Base-by-base conservation (phyloP, 1,284 basidiomycete species). In the Ustilago vetiveriae region DNA sequence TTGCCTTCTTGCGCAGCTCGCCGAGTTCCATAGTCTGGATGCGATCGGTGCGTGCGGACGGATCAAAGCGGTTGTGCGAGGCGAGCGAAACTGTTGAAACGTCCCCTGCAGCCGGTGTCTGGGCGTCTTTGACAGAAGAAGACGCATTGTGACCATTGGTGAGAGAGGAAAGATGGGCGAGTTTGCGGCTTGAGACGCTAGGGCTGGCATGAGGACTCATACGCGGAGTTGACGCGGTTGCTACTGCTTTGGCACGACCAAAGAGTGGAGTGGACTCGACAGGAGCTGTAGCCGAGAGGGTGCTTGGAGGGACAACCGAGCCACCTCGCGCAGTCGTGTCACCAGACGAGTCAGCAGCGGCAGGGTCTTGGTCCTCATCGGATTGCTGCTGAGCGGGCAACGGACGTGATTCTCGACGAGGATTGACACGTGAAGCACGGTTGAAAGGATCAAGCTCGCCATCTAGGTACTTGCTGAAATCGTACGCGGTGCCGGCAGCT, bases 381-480 rank as follows among this genome's bases (percentile, higher is more conserved):
- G 19, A 33, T 3, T 30, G 35, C 30, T 46, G 55, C 27, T 46
- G 56, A 4, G 36, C 60, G 5, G 67, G 56, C n/a, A 70, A 52
- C 3, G 67, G 67, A 40, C 67, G 51, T 8, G 67, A 70, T 21
- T 70, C 60, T 14, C 59, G 37, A 13, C 67, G 55, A 5, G 43
- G 46, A 14, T 70, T 60, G 17, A 51, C 48, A 21, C 67, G 67
- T 9, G 67, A 59, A 10, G 52, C 60, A 17, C 60, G 60, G 38
- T 70, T 70, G 56, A 70, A 70, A 16, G 67, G 67, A 23, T 70
- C 67, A 36, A 70, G 55, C 23, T 64, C 67, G 27, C 60, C 52
- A 17, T 70, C 60, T 27, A 70, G 60, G 30, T 70, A 70, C 33
- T 64, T 70, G 60, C 39, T 48, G 36, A 70, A 70, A 37, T 70